Evolutionary conservation across 2,329 filamentous ascomycete genomes (phyloP).

Genomic region (Ophiognomonia clavigignenti-juglandacearum): DNA sequence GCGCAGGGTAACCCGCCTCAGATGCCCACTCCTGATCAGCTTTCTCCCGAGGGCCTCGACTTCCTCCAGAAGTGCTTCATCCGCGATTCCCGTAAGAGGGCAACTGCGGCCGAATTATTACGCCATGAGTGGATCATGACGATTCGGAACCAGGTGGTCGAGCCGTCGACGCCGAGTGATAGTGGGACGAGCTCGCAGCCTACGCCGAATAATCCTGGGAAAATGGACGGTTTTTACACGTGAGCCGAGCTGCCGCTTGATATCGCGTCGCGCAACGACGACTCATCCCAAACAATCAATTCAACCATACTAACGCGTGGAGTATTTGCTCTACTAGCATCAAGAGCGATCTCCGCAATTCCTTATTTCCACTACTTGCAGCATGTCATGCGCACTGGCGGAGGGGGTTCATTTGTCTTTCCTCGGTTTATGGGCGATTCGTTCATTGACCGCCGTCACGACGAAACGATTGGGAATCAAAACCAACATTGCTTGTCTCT

Average conservation of each 20-base stretch:
- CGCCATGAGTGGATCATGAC: slow-evolving; percentile 87
- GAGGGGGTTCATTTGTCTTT: neutral
- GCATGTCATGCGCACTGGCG: neutral
- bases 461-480: slow-evolving; percentile 13
- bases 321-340: too few species aligned
- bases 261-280: too few species aligned
- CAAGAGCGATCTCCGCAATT: too few species aligned
- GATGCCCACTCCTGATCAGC: slow-evolving; percentile 74
- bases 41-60: slow-evolving; percentile 79
- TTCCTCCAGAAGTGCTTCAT: slow-evolving; percentile 86
- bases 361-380: too few species aligned
- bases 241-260: neutral
- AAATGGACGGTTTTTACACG: slow-evolving; percentile 31
- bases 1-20: slow-evolving; percentile 92
- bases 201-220: slow-evolving; percentile 28
- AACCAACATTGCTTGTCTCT: slow-evolving; percentile 13
- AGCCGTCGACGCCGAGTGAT: slow-evolving; percentile 60
- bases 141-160: slow-evolving; percentile 60
- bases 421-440: neutral
- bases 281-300: too few species aligned
- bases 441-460: slow-evolving; percentile 8
- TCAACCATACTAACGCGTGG: too few species aligned
- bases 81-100: slow-evolving; percentile 72
- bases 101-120: slow-evolving; percentile 80
- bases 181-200: slow-evolving; percentile 37